These are phyloP conservation scores for Aspergillus mulundensis DNA, from an alignment of 495 filamentous ascomycete genomes.

Conservation along the genomic window DNA sequence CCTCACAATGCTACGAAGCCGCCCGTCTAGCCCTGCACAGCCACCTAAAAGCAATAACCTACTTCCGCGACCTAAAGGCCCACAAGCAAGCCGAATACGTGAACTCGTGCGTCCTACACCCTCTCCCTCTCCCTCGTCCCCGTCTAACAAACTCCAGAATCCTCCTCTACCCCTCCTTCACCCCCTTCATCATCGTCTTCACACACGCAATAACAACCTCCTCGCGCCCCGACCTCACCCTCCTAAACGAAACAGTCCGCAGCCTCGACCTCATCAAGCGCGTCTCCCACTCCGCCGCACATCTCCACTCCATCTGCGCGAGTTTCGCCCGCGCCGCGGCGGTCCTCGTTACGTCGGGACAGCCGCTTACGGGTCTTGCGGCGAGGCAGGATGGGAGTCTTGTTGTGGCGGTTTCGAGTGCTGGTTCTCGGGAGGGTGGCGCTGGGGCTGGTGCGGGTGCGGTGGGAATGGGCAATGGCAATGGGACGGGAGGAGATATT, in stretches of 20 bases:
- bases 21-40: constrained; percentile 20
- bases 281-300: constrained; percentile 20
- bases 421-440: no score
- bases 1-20: constrained; percentile 21
- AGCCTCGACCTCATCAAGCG: constrained; percentile 23
- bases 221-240: constrained; percentile 12
- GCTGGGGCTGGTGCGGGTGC: no score
- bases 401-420: constrained; percentile 6
- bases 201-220: constrained; percentile 27
- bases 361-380: constrained; percentile 21
- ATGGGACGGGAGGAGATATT: constrained; percentile 18
- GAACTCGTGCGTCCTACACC: constrained; percentile 12
- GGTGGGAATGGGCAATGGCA: background rate
- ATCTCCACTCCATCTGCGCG: constrained; percentile 23
- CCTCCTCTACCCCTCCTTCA: constrained; percentile 25
- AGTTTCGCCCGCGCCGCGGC: constrained; percentile 24
- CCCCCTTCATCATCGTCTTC: constrained; percentile 26
- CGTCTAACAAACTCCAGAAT: constrained; percentile 17
- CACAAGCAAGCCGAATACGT: constrained; percentile 30
- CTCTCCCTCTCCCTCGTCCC: background rate
- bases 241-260: constrained; percentile 22
- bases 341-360: constrained; percentile 19
- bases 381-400: constrained; percentile 25
- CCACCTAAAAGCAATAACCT: constrained; percentile 23
- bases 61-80: constrained; percentile 22